Conservation (phyloP, 2,329 filamentous ascomycete genomes). For the Paraphaeosphaeria sporulosa region DNA sequence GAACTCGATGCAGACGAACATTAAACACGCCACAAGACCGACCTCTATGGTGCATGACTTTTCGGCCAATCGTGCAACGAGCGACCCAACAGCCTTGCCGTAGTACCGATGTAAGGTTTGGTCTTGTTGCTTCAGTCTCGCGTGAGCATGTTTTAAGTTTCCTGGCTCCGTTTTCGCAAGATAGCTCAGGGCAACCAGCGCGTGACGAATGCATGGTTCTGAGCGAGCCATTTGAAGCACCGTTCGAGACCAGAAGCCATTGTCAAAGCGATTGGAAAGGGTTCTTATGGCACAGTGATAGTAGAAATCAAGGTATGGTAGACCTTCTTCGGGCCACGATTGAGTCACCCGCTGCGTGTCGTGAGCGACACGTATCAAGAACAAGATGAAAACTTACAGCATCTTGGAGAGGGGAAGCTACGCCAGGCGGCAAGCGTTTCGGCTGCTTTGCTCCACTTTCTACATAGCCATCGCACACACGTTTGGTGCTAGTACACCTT, state of each 20-base stretch:
- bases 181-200: slow-evolving; percentile 54
- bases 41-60: slow-evolving; percentile 40
- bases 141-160: slow-evolving; percentile 28
- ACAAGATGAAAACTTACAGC: slow-evolving; percentile 12
- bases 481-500: slow-evolving; percentile 38
- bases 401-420: slow-evolving; percentile 14
- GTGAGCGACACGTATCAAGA: neutral
- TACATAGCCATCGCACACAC: slow-evolving; percentile 37
- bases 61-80: slow-evolving; percentile 42
- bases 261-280: slow-evolving; percentile 42
- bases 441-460: slow-evolving; percentile 16
- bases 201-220: slow-evolving; percentile 53
- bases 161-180: slow-evolving; percentile 35
- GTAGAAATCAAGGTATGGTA: slow-evolving; percentile 51
- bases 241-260: slow-evolving; percentile 53
- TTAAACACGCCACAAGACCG: slow-evolving; percentile 52
- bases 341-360: slow-evolving; percentile 8
- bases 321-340: slow-evolving; percentile 24
- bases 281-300: slow-evolving; percentile 46
- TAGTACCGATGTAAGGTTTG: slow-evolving; percentile 51
- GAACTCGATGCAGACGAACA: slow-evolving; percentile 55
- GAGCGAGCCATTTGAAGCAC: slow-evolving; percentile 51
- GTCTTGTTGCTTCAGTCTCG: slow-evolving; percentile 16
- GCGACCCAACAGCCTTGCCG: slow-evolving; percentile 48
- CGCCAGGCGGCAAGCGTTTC: slow-evolving; percentile 7